A percentile compares a stretch with the other conserved stretches of the same genome.
phyloP scores from a whole-genome alignment of 306 rosid genomes.

The Senna tora region DNA sequence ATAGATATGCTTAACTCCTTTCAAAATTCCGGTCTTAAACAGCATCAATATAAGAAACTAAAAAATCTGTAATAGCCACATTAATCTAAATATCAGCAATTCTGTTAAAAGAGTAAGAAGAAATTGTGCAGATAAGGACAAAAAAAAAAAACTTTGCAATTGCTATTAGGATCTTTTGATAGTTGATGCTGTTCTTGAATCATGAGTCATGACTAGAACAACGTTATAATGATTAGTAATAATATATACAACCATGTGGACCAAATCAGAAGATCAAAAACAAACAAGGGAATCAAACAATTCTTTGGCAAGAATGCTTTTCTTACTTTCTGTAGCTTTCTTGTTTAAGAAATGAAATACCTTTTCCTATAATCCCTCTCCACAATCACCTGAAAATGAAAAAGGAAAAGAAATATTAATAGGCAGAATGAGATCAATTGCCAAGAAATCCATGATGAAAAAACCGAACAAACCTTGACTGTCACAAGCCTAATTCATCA shows the following conservation, averaged over 20 bases:
- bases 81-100: background rate
- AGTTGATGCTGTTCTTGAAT: slow-evolving; percentile 4
- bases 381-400: slow-evolving; percentile 21
- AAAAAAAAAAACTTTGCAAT: background rate
- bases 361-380: background rate
- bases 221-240: background rate
- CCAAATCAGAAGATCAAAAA: background rate
- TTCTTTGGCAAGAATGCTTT: slow-evolving; percentile 2
- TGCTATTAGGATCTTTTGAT: background rate
- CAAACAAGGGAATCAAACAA: slow-evolving; percentile 9
- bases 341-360: background rate
- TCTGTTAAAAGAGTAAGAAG: background rate
- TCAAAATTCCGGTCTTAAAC: background rate
- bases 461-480: background rate
- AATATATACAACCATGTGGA: background rate
- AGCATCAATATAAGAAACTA: background rate
- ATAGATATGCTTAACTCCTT: no score
- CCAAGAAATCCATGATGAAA: background rate
- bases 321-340: background rate
- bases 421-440: background rate
- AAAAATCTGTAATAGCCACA: background rate
- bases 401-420: background rate
- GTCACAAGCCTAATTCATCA: background rate
- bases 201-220: background rate
- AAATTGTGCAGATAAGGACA: background rate